These are phyloP conservation scores for Naganishia sp. DNA, from an alignment of 1,284 basidiomycete species.

Conservation along the genomic window DNA sequence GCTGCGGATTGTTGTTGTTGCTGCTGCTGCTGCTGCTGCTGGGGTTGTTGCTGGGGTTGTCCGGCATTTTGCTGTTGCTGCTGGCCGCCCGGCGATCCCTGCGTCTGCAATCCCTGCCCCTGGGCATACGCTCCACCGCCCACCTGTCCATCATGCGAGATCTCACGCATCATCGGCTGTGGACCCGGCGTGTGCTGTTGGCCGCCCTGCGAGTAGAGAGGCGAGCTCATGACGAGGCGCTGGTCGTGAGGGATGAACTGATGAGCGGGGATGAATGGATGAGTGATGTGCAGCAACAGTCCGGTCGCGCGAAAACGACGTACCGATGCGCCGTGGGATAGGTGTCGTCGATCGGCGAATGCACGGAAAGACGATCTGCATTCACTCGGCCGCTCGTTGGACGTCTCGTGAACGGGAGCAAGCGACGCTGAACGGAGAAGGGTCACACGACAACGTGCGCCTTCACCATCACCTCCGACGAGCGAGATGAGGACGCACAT, in stretches of 20 bases:
- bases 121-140: conserved; percentile 1
- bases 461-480: no score
- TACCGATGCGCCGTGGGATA: no score
- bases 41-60: conserved; percentile 50
- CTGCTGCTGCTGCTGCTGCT: conserved; percentile 59
- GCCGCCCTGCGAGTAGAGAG: conserved; percentile 8
- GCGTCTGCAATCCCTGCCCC: conserved; percentile 5
- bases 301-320: no score
- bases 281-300: neutral
- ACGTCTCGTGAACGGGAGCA: no score
- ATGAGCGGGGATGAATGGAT: neutral
- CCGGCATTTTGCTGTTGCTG: conserved; percentile 31
- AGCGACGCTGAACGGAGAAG: no score
- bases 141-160: conserved; percentile 23
- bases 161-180: conserved; percentile 25
- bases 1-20: conserved; percentile 67
- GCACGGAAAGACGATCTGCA: no score
- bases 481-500: no score
- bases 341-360: no score
- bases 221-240: conserved; percentile 6
- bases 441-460: no score
- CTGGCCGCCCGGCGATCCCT: conserved; percentile 11
- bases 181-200: conserved; percentile 8
- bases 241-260: neutral
- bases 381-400: no score